Percentiles rank a stretch among this genome's conserved stretches.
Conservation (phyloP, 2,329 filamentous ascomycete genomes). For the Pseudonectria buxi region DNA sequence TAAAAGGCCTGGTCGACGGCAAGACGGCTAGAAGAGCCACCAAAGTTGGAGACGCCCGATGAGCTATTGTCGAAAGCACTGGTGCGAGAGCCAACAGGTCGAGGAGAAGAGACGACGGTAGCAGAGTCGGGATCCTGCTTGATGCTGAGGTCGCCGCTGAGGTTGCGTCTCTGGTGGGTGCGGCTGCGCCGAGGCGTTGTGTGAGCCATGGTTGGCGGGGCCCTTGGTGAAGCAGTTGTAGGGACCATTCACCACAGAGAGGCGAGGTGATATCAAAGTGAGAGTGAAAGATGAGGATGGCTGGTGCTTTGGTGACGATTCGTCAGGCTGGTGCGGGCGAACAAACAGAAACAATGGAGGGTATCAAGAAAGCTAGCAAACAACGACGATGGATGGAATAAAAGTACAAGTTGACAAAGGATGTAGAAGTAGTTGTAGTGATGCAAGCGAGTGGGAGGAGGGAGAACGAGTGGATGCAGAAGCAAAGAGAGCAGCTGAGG, state of each 20-base stretch:
- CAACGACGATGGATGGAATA: too few relatives aligned
- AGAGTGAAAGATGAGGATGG: too few relatives aligned
- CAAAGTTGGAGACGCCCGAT: conserved; percentile 14
- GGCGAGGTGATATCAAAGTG: too few relatives aligned
- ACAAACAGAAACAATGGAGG: too few relatives aligned
- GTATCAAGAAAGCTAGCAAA: not conserved
- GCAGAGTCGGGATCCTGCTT: conserved; percentile 21
- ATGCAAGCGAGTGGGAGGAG: too few relatives aligned
- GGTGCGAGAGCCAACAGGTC: not conserved
- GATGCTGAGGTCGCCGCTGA: conserved; percentile 7
- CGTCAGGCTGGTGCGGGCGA: too few relatives aligned
- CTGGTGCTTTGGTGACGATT: too few relatives aligned
- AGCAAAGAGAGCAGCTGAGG: conserved; percentile 9
- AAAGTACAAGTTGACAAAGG: not conserved
- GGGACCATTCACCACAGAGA: too few relatives aligned
- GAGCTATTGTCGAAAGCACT: conserved; percentile 5
- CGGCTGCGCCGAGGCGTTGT: conserved; percentile 6
- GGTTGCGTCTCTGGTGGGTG: conserved; percentile 10
- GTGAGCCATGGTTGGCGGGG: too few relatives aligned
- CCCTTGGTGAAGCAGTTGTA: too few relatives aligned
- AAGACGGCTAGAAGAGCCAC: conserved; percentile 8
- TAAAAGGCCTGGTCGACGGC: conserved; percentile 18
- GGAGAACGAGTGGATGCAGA: conserved; percentile 1
- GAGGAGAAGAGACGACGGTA: too few relatives aligned
- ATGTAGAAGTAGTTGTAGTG: not conserved